Conservation (phyloP, 164 flowering plant species). For the Nymphaea thermarum region DNA sequence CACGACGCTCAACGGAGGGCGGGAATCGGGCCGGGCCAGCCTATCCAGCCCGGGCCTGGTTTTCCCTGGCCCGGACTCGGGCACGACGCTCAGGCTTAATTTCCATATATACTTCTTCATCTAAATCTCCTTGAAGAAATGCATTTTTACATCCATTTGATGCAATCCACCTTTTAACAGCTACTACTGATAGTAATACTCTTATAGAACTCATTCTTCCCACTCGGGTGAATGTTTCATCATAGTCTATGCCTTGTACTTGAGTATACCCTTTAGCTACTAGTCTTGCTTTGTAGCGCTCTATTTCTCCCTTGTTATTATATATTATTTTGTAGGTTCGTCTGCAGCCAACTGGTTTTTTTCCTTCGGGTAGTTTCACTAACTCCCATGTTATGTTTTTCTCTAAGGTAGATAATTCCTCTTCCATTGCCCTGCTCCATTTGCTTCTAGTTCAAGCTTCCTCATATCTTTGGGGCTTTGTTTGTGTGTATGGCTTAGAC, state of each 20-base stretch:
- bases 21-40: no score
- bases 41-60: no score
- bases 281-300: background rate
- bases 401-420: background rate
- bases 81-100: no score
- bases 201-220: background rate
- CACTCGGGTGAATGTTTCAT: background rate
- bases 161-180: background rate
- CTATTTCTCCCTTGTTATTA: background rate
- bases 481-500: no score
- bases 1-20: no score
- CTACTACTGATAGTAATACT: background rate
- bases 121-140: background rate
- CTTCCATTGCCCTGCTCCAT: no score
- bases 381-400: background rate
- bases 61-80: no score
- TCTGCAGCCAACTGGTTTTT: background rate
- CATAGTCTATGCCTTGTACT: no score
- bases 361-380: background rate
- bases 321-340: no score
- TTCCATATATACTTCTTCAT: constrained; percentile 2
- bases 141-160: background rate
- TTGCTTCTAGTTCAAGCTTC: background rate
- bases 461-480: background rate
- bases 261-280: no score